Base-by-base conservation (phyloP, 768 basidiomycete species). In the Tricholoma bakamatsutake region DNA sequence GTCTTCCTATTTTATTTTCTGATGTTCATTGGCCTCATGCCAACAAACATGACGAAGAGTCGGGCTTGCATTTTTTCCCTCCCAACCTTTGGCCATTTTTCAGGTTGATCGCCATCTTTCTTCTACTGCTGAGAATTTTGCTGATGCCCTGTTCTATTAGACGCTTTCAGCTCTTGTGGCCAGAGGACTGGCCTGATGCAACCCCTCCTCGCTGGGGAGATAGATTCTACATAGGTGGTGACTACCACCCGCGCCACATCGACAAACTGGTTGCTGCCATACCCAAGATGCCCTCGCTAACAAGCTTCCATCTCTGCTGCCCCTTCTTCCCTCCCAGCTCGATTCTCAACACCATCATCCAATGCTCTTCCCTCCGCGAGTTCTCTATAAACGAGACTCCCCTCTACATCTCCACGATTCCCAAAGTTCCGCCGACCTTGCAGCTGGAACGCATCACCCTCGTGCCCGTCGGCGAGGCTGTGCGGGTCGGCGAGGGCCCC, bases 111-210 rank as follows among this genome's bases (percentile, higher is more conserved):
- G 31, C 21, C 11, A 34, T 51, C 34, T 53, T 30, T 37, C 49
- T 18, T 18, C 12, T 11, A 18, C 15, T 24, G 48, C 31, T 35
- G 37, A 5, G 15, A 15, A 28, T 34, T 17, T 42, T 31, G 34
- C 28, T 11, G 48, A 52, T 12, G 24, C 48, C 53, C n/a, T 27
- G 30, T 34, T 34, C 45, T 50, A 37, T 3, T 54, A 76, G 76
- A 57, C 65, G 61, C 21, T 70, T 77, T 34, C 62, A 67, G 50
- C 60, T 77, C 3, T 64, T 71, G 40, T 77, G 76, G 76, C 76
- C 76, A 10, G 76, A 76, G 57, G 70, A 75, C 48, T 76, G 76
- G 76, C 71, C 72, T 3, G 76, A 77, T 48, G 60, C 71, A 10
- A 62, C 64, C 4, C 75, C 73, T 6, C 73, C 74, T 1, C 67